Conservation (phyloP, 2,329 filamentous ascomycete genomes). For the Diplodia intermedia region DNA sequence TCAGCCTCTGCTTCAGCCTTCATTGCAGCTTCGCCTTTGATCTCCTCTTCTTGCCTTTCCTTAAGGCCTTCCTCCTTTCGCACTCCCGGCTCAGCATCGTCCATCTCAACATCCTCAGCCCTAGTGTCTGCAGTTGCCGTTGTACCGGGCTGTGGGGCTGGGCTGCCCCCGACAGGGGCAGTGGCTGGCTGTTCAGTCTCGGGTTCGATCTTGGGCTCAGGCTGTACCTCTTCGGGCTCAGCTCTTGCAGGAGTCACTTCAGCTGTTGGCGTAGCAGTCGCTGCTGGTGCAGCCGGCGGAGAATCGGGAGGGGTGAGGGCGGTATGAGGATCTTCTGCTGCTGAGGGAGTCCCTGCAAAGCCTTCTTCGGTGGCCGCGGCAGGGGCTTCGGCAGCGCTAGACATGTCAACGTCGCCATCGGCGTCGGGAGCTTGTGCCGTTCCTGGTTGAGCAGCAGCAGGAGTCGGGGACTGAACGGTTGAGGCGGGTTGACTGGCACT, state of each 20-base stretch:
- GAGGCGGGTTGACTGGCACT: slow-evolving; percentile 15
- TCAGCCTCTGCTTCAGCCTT: slow-evolving; percentile 11
- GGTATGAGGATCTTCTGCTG: slow-evolving; percentile 17
- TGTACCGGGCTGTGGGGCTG: background rate
- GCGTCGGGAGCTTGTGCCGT: slow-evolving; percentile 12
- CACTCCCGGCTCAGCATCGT: slow-evolving; percentile 28
- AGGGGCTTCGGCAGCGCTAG: slow-evolving; percentile 33
- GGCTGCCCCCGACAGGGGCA: slow-evolving; percentile 5
- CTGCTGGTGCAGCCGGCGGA: slow-evolving; percentile 11
- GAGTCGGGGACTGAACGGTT: slow-evolving; percentile 8
- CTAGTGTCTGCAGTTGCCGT: slow-evolving; percentile 21
- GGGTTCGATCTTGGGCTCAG: background rate
- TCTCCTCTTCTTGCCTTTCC: slow-evolving; percentile 28
- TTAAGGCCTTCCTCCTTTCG: slow-evolving; percentile 27
- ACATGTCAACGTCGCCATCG: slow-evolving; percentile 36
- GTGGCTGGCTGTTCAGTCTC: slow-evolving; percentile 7
- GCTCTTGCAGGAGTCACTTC: background rate
- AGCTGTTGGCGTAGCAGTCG: background rate
- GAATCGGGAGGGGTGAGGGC: slow-evolving; percentile 31
- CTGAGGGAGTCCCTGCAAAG: background rate
- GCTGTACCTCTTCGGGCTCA: slow-evolving; percentile 4
- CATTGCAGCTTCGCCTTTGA: slow-evolving; percentile 11
- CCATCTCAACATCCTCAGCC: slow-evolving; percentile 31
- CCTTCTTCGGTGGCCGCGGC: background rate
- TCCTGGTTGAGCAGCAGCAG: background rate